Percentiles rank a stretch among this genome's conserved stretches.
Evolutionary conservation across 345 rosid species (phyloP).

Genomic region (Eucalyptus cloeziana): DNA sequence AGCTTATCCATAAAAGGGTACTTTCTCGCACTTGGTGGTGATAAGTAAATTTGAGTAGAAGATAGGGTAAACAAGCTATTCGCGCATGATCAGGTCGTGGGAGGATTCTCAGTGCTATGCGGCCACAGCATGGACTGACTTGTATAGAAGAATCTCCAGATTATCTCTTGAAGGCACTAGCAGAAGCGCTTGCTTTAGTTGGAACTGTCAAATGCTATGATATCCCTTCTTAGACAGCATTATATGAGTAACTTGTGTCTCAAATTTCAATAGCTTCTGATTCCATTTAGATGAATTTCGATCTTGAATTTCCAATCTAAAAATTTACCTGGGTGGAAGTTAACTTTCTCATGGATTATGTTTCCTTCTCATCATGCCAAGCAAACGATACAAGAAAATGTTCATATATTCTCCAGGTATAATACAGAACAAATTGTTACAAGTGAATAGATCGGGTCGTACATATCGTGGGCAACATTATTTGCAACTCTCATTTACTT

Average conservation of each 20-base stretch:
- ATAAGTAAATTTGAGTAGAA: neutral
- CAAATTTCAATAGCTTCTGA: neutral
- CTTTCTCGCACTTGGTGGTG: neutral
- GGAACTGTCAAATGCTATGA: constrained; percentile 38
- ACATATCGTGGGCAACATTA: neutral
- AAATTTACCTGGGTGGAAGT: neutral
- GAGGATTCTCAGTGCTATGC: constrained; percentile 36
- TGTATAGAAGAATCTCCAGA: constrained; percentile 35
- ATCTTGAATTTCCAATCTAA: neutral
- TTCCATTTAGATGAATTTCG: neutral
- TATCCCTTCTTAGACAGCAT: neutral
- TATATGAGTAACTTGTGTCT: neutral
- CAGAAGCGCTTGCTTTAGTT: constrained; percentile 31
- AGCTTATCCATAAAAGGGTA: neutral
- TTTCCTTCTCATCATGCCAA: neutral
- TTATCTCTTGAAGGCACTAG: constrained; percentile 26
- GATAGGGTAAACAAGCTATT: neutral
- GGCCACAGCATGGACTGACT: constrained; percentile 11
- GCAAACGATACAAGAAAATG: neutral
- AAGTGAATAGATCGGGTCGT: neutral
- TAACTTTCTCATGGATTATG: neutral
- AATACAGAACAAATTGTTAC: neutral
- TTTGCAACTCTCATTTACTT: neutral
- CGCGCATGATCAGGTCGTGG: constrained; percentile 27
- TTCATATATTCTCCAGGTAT: neutral